These are phyloP conservation scores for Echium plantagineum DNA, from an alignment of 257 asterid species.

Conservation along the genomic window DNA sequence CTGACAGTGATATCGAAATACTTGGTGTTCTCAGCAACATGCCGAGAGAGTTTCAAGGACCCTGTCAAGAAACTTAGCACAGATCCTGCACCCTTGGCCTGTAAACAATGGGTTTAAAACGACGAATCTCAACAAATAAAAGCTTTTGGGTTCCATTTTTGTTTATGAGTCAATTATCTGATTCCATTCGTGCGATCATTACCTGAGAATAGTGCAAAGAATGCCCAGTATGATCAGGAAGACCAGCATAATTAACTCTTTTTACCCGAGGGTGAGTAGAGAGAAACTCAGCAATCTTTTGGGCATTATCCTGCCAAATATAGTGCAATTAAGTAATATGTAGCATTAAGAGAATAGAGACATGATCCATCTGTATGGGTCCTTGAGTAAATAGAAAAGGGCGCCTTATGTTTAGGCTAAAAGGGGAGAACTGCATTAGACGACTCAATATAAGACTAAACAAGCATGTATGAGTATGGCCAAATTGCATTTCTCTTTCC, in stretches of 20 bases:
- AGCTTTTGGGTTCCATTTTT: neutral
- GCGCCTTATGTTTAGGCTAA: too few relatives aligned
- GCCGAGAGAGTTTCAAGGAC: slow-evolving; percentile 73
- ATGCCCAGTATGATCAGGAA: slow-evolving; percentile 59
- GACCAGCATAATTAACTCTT: slow-evolving; percentile 74
- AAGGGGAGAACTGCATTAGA: too few relatives aligned
- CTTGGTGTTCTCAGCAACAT: slow-evolving; percentile 63
- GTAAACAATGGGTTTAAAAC: slow-evolving; percentile 10
- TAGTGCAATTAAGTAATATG: neutral
- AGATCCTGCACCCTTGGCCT: slow-evolving; percentile 96
- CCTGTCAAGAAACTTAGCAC: slow-evolving; percentile 78
- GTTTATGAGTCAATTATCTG: neutral
- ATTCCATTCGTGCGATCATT: neutral
- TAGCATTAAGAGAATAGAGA: neutral
- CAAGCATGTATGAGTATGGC: too few relatives aligned
- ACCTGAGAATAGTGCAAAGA: slow-evolving; percentile 77
- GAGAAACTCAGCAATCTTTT: slow-evolving; percentile 79
- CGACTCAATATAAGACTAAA: too few relatives aligned
- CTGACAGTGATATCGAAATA: slow-evolving; percentile 80
- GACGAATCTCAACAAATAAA: neutral
- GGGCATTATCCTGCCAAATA: slow-evolving; percentile 64
- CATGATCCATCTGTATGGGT: neutral
- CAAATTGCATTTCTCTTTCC: too few relatives aligned
- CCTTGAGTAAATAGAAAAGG: too few relatives aligned
- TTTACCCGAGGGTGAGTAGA: slow-evolving; percentile 57